Evolutionary conservation across 495 filamentous ascomycete genomes (phyloP), one percentile per base, ranked within the genome.

Genomic region (Podospora bellae-mahoneyi): DNA sequence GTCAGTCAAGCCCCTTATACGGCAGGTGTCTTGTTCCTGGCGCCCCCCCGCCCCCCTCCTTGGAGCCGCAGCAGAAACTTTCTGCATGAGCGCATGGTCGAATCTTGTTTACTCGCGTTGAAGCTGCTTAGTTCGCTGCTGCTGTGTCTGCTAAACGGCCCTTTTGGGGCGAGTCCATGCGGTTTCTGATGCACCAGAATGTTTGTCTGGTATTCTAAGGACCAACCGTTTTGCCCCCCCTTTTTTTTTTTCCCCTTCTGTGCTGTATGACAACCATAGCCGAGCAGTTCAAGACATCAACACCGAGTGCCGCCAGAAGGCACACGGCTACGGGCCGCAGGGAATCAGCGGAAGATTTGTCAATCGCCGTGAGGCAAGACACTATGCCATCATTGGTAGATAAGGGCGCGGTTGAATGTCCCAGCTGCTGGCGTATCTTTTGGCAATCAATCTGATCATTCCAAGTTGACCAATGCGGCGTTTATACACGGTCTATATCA

Each of bases 41-140:
- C 16, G 30, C 20, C 20, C 20, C 20, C 20, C 59, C 5, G 0
- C 27, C 20, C 20, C 20, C 59, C 5, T 0, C 27, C 59, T 26
- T 32, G 20, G 59, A 61, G 30, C 26, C 32, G 55, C 27, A 64
- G 39, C 54, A 34, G n/a, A 27, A 62, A 48, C 39, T 48, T 5
- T 5, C 39, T 48, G 66, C 57, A 55, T 68, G 58, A 53, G 44
- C 57, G 66, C 69, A 71, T 65, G 62, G 27, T 18, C 64, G 57
- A 68, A 66, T 71, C 57, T 62, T 67, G 69, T 56, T 59, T 63
- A 28, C 64, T 30, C 60, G 70, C 66, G 64, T 20, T 39, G 57
- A 39, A 18, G 55, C 53, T 23, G 30, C 27, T 61, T 18, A 2
- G 48, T 20, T 54, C 20, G 34, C 39, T 48, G 6, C 39, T 65